These are phyloP conservation scores for Coemansia sp. DNA, from an alignment of 192 early-diverging fungal genomes.

Conservation along the genomic window DNA sequence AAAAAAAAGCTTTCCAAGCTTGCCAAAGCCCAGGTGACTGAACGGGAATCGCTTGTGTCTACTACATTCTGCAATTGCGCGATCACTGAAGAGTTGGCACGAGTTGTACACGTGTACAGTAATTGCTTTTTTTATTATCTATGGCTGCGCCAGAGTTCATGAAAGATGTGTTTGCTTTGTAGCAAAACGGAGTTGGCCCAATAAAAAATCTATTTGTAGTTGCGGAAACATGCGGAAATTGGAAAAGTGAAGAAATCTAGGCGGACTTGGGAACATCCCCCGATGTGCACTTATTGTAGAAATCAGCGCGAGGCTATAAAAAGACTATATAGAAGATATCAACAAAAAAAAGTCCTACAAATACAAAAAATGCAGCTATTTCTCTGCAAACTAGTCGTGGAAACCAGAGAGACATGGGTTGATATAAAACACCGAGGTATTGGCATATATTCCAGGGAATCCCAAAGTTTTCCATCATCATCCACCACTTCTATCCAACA, in stretches of 20 bases:
- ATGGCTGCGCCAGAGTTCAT: not conserved
- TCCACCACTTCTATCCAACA: not conserved
- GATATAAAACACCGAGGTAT: not conserved
- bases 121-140: not conserved
- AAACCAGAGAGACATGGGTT: not conserved
- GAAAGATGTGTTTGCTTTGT: not conserved
- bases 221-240: not conserved
- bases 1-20: too few species aligned
- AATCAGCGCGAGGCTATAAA: not conserved
- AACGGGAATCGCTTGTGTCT: too few species aligned
- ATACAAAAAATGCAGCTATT: not conserved
- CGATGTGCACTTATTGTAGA: not conserved
- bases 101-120: not conserved
- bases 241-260: not conserved
- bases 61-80: not conserved
- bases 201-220: not conserved
- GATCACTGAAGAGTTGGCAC: not conserved
- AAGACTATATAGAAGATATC: not conserved
- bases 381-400: not conserved
- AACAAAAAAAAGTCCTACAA: not conserved
- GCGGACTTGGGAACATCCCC: not conserved
- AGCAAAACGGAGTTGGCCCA: not conserved
- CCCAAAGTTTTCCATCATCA: not conserved
- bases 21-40: too few species aligned
- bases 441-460: not conserved